Evolutionary conservation across 768 basidiomycete species (phyloP).

Genomic region (Paxillus rubicundulus): DNA sequence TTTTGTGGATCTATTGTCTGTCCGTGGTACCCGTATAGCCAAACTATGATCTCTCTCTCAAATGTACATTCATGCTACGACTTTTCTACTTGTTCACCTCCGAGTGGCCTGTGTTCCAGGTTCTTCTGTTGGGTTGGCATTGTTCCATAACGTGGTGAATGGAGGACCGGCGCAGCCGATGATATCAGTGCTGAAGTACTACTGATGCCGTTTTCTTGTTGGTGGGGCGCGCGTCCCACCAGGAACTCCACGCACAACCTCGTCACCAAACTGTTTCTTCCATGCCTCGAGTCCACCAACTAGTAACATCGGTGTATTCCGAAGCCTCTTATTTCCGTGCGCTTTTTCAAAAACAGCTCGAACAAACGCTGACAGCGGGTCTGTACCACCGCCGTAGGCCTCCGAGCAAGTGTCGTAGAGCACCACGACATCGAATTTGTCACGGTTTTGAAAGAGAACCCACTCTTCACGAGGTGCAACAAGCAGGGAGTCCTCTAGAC

Average conservation of each 20-base stretch:
- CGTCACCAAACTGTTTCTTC: constrained; percentile 56
- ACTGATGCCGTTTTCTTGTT: constrained; percentile 25
- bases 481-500: constrained; percentile 72
- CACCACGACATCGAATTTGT: constrained; percentile 85
- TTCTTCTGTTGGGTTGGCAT: constrained; percentile 52
- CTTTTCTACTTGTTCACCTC: background rate
- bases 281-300: constrained; percentile 84
- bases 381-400: constrained; percentile 45
- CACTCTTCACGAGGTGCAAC: constrained; percentile 69
- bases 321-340: constrained; percentile 72
- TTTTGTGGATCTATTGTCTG: constrained; percentile 73
- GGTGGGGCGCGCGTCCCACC: constrained; percentile 13
- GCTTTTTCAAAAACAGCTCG: constrained; percentile 71
- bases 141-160: constrained; percentile 16
- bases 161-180: constrained; percentile 16
- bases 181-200: constrained; percentile 27
- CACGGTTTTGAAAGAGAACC: constrained; percentile 73
- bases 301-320: constrained; percentile 76
- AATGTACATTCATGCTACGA: constrained; percentile 44
- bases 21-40: constrained; percentile 80
- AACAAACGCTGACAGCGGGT: constrained; percentile 59
- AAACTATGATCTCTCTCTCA: constrained; percentile 76
- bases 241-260: constrained; percentile 29
- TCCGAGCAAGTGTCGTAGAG: constrained; percentile 74
- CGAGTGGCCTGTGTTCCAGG: constrained; percentile 29